Evolutionary conservation across 129 eudicot species (phyloP).

Genomic region (Pseudognaphalium luteoalbum): DNA sequence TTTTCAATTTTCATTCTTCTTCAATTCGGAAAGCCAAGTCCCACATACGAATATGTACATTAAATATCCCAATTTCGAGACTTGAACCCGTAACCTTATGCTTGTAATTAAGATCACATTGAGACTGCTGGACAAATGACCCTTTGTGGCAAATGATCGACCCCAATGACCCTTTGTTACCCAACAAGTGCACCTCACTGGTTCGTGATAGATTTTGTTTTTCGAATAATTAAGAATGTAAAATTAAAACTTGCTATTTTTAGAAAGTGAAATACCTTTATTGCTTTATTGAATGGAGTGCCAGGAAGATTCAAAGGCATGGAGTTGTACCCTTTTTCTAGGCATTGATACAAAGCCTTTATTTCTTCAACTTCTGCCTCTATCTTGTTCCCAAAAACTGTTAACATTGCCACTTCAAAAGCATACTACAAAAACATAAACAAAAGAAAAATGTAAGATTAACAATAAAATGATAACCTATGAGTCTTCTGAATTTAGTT

Average conservation of each 20-base stretch:
- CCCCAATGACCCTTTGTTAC: not conserved
- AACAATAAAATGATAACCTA: not conserved
- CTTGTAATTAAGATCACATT: too few species aligned
- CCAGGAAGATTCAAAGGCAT: slow-evolving; percentile 89
- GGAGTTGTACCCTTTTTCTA: slow-evolving; percentile 95
- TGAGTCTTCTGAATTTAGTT: not conserved
- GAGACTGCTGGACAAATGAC: too few species aligned
- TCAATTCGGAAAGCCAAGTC: too few species aligned
- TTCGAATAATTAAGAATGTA: not conserved
- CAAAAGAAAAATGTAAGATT: not conserved
- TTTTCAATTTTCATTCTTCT: too few species aligned
- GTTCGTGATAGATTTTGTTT: not conserved
- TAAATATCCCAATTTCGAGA: too few species aligned
- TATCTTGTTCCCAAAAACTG: slow-evolving; percentile 57
- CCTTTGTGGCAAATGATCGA: too few species aligned
- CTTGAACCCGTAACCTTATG: too few species aligned
- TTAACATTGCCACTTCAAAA: slow-evolving; percentile 81
- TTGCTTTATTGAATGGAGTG: slow-evolving; percentile 68
- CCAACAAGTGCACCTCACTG: not conserved
- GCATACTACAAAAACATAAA: slow-evolving; percentile 51
- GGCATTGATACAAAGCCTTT: slow-evolving; percentile 53
- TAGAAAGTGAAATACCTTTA: slow-evolving; percentile 50
- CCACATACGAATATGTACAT: too few species aligned
- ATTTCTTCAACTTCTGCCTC: slow-evolving; percentile 56
- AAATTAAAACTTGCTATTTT: not conserved